Conservation (phyloP, 2,329 filamentous ascomycete genomes). For the Penicillium decumbens region DNA sequence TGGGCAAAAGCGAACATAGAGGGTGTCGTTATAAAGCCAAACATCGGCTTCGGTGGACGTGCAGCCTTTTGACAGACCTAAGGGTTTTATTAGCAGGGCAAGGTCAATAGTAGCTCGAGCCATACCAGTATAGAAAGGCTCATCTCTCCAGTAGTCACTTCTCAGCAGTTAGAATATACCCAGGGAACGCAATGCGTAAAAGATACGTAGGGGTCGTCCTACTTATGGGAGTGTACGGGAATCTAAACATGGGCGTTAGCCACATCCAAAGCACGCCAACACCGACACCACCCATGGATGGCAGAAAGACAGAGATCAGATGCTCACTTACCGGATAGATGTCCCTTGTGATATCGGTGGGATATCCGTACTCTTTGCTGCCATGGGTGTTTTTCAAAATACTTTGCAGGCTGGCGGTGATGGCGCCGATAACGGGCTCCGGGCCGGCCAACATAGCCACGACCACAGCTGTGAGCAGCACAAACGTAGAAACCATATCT, state of each 20-base stretch:
- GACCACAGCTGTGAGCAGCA: constrained; percentile 18
- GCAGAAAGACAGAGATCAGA: background rate
- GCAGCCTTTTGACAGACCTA: constrained; percentile 54
- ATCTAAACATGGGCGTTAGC: constrained; percentile 28
- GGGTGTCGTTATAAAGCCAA: constrained; percentile 53
- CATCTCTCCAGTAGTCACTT: constrained; percentile 55
- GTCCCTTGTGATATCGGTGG: constrained; percentile 57
- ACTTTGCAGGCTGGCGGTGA: constrained; percentile 50
- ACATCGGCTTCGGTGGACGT: constrained; percentile 58
- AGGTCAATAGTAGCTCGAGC: constrained; percentile 19
- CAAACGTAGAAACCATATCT: constrained; percentile 8
- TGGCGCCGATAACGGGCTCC: constrained; percentile 19
- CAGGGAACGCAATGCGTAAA: background rate
- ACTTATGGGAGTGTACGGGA: constrained; percentile 43
- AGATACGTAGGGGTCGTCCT: constrained; percentile 5
- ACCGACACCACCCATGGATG: background rate
- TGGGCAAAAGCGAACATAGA: constrained; percentile 44
- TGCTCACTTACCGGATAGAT: constrained; percentile 50
- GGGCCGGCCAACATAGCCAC: constrained; percentile 23
- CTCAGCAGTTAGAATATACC: background rate
- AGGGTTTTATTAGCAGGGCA: constrained; percentile 20
- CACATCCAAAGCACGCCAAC: background rate
- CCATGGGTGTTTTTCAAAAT: constrained; percentile 53
- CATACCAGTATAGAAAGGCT: constrained; percentile 45
- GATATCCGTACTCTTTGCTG: constrained; percentile 53